Conservation (phyloP, 164 flowering plant genomes). For the Vitis rupestris region DNA sequence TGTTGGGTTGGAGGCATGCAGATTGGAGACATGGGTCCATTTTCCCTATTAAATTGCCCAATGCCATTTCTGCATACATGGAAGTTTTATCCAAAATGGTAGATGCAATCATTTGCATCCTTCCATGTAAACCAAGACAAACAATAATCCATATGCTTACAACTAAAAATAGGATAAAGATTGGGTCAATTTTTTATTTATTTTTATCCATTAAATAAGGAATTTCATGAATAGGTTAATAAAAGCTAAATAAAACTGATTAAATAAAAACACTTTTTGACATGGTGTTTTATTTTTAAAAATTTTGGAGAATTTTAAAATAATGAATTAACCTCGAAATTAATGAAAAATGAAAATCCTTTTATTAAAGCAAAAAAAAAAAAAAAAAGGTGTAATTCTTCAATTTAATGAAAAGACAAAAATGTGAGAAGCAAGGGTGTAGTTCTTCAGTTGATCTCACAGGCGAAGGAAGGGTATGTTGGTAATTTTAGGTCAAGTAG, state of each 20-base stretch:
- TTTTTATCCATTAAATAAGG: too few relatives aligned
- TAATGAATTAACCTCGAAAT: too few relatives aligned
- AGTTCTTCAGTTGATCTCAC: background rate
- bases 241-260: too few relatives aligned
- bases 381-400: background rate
- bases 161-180: too few relatives aligned
- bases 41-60: background rate
- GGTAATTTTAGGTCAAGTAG: background rate
- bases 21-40: background rate
- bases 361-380: too few relatives aligned
- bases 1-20: conserved; percentile 2
- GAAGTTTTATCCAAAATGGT: background rate
- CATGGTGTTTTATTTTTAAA: too few relatives aligned
- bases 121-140: background rate
- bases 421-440: too few relatives aligned
- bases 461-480: background rate
- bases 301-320: too few relatives aligned
- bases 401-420: background rate
- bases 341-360: too few relatives aligned
- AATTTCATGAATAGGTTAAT: too few relatives aligned
- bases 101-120: background rate
- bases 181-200: too few relatives aligned
- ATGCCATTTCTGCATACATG: background rate
- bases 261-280: too few relatives aligned
- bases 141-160: background rate